These are phyloP conservation scores for Magnaporthiopsis rhizophila DNA, from an alignment of 2,329 filamentous ascomycete genomes.

Conservation along the genomic window DNA sequence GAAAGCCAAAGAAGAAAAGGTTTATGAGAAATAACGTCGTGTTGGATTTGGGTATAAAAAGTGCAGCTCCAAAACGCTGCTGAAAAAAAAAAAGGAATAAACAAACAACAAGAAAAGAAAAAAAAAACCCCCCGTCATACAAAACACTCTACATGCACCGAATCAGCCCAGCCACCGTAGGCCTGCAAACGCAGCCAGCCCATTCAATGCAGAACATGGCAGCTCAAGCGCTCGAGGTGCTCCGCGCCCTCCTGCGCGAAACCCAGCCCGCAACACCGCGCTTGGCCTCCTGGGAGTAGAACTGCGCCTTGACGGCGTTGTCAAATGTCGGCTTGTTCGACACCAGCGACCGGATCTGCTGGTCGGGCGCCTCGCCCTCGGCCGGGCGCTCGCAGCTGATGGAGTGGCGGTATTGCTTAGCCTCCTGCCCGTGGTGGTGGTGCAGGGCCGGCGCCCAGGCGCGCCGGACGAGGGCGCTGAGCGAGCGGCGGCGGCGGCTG, in stretches of 20 bases:
- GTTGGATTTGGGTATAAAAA: not conserved
- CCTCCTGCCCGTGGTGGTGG: not conserved
- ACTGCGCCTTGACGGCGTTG: not conserved
- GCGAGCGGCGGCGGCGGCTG: not conserved
- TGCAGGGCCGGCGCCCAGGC: not conserved
- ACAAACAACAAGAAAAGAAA: not conserved
- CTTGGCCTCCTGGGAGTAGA: not conserved
- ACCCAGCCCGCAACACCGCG: not conserved
- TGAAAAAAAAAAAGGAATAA: not conserved
- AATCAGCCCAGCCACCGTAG: too few species aligned
- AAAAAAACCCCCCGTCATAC: not conserved
- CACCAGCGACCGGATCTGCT: not conserved
- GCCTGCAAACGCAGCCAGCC: not conserved
- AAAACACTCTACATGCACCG: not conserved
- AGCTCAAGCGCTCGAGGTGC: not conserved
- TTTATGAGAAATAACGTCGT: not conserved
- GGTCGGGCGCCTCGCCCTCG: not conserved
- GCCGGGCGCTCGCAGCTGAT: not conserved
- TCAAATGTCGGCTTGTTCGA: not conserved
- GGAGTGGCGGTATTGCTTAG: not conserved
- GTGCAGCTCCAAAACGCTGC: not conserved
- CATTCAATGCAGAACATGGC: not conserved
- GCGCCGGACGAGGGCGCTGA: not conserved
- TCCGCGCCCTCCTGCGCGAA: not conserved
- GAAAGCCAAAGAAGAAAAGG: too few species aligned